A percentile compares a stretch with the other conserved stretches of the same genome.
These are phyloP conservation scores for Eucalyptus cloeziana DNA, from an alignment of 345 rosid species.

Conservation along the genomic window DNA sequence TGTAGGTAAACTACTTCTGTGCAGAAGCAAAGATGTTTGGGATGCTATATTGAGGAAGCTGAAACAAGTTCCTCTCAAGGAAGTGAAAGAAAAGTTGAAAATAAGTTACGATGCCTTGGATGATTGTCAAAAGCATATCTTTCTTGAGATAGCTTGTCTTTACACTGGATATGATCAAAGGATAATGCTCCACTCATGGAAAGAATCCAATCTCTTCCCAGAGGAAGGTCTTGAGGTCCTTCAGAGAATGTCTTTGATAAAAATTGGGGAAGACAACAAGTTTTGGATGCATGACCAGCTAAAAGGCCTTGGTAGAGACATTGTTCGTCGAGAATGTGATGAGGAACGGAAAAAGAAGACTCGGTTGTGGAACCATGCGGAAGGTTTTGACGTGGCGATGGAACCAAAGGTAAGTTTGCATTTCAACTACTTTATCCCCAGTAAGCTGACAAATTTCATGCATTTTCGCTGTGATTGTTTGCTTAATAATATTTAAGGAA, in stretches of 20 bases:
- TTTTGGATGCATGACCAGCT: not conserved
- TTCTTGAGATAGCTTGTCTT: not conserved
- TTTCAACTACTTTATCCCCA: not conserved
- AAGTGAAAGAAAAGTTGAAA: not conserved
- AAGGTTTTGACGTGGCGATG: not conserved
- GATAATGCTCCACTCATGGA: not conserved
- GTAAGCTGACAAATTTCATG: not conserved
- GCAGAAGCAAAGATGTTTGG: not conserved
- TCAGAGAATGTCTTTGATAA: not conserved
- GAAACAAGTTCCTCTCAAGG: not conserved
- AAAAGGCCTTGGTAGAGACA: not conserved
- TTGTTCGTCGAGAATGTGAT: not conserved
- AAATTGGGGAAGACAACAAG: not conserved
- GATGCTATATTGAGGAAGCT: not conserved
- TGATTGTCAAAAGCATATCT: not conserved
- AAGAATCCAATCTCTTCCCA: not conserved
- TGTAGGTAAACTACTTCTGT: accelerated
- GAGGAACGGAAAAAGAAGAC: not conserved
- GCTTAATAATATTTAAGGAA: not conserved
- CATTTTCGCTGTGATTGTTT: not conserved
- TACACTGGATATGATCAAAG: not conserved
- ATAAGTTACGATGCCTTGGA: not conserved
- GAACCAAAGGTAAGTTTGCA: not conserved
- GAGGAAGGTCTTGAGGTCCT: not conserved
- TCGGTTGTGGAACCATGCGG: not conserved